A percentile compares a stretch with the other conserved stretches of the same genome.
Conservation (phyloP, 139 green algal species). For the Micractinium conductrix region DNA sequence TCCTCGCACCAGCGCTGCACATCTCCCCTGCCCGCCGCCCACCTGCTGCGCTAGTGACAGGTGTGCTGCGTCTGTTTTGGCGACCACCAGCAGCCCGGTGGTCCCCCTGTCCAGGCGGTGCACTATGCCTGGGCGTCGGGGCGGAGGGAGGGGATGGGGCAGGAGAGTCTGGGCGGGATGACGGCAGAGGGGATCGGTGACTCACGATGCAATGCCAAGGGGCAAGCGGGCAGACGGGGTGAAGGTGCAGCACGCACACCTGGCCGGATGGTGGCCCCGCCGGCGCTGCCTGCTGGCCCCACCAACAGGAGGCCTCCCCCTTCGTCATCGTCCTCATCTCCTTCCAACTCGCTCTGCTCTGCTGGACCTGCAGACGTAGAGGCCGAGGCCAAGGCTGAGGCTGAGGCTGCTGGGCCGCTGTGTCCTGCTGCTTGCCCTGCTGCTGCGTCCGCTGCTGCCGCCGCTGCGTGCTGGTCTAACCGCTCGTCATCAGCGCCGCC, state of each 20-base stretch:
- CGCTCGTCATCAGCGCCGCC: not conserved
- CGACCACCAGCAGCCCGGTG: slow-evolving; percentile 93
- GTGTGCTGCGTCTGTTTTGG: slow-evolving; percentile 72
- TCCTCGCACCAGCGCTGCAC: not conserved
- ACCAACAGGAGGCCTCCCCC: slow-evolving; percentile 15
- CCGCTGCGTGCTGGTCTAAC: not conserved
- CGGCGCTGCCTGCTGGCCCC: not conserved
- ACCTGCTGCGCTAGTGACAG: slow-evolving; percentile 31
- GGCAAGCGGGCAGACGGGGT: no score
- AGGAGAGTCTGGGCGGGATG: no score
- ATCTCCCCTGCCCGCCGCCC: not conserved
- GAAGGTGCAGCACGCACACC: no score
- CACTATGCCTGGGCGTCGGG: slow-evolving; percentile 98
- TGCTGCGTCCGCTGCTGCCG: not conserved
- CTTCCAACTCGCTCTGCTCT: not conserved
- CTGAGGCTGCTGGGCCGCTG: not conserved
- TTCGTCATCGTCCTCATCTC: slow-evolving; percentile 17
- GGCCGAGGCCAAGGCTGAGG: no score
- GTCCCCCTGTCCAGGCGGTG: slow-evolving; percentile 96
- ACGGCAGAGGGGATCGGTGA: no score
- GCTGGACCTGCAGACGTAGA: not conserved
- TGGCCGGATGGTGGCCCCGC: slow-evolving; percentile 54
- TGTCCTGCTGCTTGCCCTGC: not conserved
- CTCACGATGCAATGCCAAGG: no score
- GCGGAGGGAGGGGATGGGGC: no score